Evolutionary conservation across 106 monocot species (phyloP).

Genomic region (Dioscorea zingiberensis): DNA sequence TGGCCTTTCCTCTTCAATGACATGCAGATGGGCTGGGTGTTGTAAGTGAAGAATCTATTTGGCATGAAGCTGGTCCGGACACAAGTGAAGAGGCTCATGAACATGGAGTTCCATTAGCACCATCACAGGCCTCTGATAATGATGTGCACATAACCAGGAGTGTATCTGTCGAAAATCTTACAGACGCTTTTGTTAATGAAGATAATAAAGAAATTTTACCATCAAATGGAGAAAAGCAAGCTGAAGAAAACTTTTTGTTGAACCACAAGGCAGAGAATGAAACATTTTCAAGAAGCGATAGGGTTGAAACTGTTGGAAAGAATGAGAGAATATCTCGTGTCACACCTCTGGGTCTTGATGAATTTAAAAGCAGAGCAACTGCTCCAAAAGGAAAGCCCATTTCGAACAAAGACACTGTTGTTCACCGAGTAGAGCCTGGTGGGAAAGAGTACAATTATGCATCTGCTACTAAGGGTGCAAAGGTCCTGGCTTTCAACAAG

Average conservation of each 20-base stretch:
- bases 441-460: constrained; percentile 93
- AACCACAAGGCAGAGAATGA: constrained; percentile 13
- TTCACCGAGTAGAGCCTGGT: constrained; percentile 67
- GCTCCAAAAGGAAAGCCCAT: constrained; percentile 37
- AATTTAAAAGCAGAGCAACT: constrained; percentile 62
- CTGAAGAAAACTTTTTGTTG: constrained; percentile 6
- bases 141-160: constrained; percentile 1
- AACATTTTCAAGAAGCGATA: neutral
- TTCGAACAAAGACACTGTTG: constrained; percentile 36
- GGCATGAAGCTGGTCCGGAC: constrained; percentile 7
- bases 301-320: constrained; percentile 16
- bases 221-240: constrained; percentile 7
- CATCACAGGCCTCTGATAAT: neutral
- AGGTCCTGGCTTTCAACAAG: constrained; percentile 73
- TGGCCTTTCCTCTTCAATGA: too few species aligned
- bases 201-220: constrained; percentile 5
- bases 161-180: neutral
- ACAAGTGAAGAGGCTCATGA: constrained; percentile 5
- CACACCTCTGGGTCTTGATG: constrained; percentile 57
- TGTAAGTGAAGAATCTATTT: constrained; percentile 10
- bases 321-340: constrained; percentile 48
- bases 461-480: constrained; percentile 72
- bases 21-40: constrained; percentile 26
- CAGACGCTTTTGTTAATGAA: constrained; percentile 5
- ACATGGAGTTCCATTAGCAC: neutral